phyloP scores from a whole-genome alignment of 2,329 filamentous ascomycete genomes.

The Thielaviopsis populi region DNA sequence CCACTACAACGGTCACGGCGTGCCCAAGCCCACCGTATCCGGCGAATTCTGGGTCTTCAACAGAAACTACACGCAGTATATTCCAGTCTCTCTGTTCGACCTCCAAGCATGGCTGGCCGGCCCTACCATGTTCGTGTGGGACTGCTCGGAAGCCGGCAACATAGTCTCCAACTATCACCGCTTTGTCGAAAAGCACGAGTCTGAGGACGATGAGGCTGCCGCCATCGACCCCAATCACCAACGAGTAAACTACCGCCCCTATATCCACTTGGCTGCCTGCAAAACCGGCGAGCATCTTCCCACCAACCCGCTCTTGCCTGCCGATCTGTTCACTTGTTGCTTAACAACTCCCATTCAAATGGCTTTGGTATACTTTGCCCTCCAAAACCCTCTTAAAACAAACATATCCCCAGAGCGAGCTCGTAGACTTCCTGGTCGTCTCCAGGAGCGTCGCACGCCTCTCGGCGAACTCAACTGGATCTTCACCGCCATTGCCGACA shows the following conservation, averaged over 20 bases:
- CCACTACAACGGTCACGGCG: constrained; percentile 96
- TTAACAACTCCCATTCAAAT: constrained; percentile 96
- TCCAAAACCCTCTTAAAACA: constrained; percentile 67
- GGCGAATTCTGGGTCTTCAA: constrained; percentile 99
- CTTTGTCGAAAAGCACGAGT: constrained; percentile 88
- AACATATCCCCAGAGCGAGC: constrained; percentile 66
- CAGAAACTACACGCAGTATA: constrained; percentile 97
- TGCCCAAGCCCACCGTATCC: constrained; percentile 85
- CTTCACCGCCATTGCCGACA: constrained; percentile 96
- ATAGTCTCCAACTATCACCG: constrained; percentile 90
- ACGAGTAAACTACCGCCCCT: constrained; percentile 53
- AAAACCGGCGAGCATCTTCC: constrained; percentile 81
- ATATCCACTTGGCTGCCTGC: constrained; percentile 86
- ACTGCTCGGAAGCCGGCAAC: constrained; percentile 91
- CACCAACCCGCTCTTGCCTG: constrained; percentile 83
- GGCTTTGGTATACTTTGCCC: constrained; percentile 87
- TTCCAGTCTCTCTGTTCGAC: constrained; percentile 89
- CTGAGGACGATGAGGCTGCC: constrained; percentile 65
- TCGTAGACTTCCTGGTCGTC: constrained; percentile 73
- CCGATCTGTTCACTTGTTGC: constrained; percentile 90
- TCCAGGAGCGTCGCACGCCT: constrained; percentile 85
- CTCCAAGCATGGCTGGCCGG: constrained; percentile 91
- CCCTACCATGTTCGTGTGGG: constrained; percentile 92
- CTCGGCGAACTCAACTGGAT: constrained; percentile 98
- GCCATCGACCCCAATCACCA: constrained; percentile 69